Evolutionary conservation across 345 rosid species (phyloP), one percentile per base, ranked within the genome.

Genomic region (Melaleuca alternifolia): DNA sequence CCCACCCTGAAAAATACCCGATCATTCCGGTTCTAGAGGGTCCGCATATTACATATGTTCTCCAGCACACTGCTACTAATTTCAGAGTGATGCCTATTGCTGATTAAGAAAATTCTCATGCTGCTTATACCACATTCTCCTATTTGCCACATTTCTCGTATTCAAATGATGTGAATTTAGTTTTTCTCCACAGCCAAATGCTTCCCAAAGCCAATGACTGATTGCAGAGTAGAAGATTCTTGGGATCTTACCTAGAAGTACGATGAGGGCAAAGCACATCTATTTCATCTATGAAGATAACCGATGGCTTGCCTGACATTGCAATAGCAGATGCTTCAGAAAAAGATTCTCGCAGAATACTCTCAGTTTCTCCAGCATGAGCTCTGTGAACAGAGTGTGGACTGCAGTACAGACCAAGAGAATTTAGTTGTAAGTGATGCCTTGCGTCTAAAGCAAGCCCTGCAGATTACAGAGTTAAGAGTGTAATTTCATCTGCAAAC

Each of bases 321-420:
- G 94, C 93, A 85, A 91, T 93, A 50, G 96, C 89, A 79, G 93
- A 90, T 87, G 99, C 99, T 86, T 94, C 94, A 0, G 94, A 85
- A 85, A 97, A 97, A 82, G 97, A 94, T 85, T 96, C 98, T 48
- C 99, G 92, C 90, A 96, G 87, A 85, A 93, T 89, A 89, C 85
- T 94, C 93, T 96, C 98, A 77, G 96, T 96, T 91, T 97, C 99
- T 86, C 99, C 99, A 71, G 93, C 99, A 91, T 93, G 92, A 56
- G 95, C 95, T 86, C 91, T 90, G 87, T 95, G 98, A 84, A 96
- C 95, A 88, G 95, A 91, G 91, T 94, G 95, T 10, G 98, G 96
- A 85, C 98, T 97, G 88, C 89, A 90, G 51, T 59, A 79, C 53
- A 65, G 50, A 53, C 53, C 88, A 85, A 28, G 53, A 62, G 30